A percentile compares a stretch with the other conserved stretches of the same genome.
These are phyloP conservation scores for Brassica incana DNA, from an alignment of 345 rosid species.

Conservation along the genomic window DNA sequence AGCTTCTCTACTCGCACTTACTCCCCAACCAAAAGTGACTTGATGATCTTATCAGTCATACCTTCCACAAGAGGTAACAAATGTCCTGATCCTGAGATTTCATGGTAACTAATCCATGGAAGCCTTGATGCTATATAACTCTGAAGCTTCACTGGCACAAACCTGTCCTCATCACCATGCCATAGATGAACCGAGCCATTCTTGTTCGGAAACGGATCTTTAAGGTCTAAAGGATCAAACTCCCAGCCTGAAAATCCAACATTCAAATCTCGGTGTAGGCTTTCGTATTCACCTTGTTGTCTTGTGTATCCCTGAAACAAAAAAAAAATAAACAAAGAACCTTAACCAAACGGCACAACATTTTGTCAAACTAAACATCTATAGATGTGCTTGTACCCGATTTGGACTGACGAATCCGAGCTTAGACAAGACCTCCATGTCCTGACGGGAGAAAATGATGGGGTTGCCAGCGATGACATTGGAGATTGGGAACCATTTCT, in stretches of 20 bases:
- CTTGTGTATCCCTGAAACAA: not conserved
- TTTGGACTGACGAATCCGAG: not conserved
- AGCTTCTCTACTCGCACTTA: constrained; percentile 11
- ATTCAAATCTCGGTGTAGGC: constrained; percentile 62
- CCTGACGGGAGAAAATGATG: constrained; percentile 5
- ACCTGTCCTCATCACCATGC: constrained; percentile 72
- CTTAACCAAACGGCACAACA: not conserved
- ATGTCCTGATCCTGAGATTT: constrained; percentile 1
- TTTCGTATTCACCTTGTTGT: constrained; percentile 69
- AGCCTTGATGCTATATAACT: not conserved
- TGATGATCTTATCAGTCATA: constrained; percentile 48
- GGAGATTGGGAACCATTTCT: constrained; percentile 21
- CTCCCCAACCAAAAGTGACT: constrained; percentile 42
- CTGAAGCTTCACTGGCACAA: constrained; percentile 4
- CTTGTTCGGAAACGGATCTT: constrained; percentile 56
- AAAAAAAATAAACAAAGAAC: not conserved
- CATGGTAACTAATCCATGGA: constrained; percentile 12
- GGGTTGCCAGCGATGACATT: constrained; percentile 29
- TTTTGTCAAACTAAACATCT: not conserved
- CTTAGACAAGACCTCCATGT: constrained; percentile 1
- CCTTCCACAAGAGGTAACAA: constrained; percentile 46
- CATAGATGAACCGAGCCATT: constrained; percentile 66
- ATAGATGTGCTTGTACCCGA: constrained; percentile 21
- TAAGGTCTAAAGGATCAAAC: constrained; percentile 62
- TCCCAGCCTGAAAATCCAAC: constrained; percentile 82